Evolutionary conservation across 2,329 filamentous ascomycete genomes (phyloP), one percentile per base, ranked within the genome.

Genomic region (Ascochyta viciae-villosae): DNA sequence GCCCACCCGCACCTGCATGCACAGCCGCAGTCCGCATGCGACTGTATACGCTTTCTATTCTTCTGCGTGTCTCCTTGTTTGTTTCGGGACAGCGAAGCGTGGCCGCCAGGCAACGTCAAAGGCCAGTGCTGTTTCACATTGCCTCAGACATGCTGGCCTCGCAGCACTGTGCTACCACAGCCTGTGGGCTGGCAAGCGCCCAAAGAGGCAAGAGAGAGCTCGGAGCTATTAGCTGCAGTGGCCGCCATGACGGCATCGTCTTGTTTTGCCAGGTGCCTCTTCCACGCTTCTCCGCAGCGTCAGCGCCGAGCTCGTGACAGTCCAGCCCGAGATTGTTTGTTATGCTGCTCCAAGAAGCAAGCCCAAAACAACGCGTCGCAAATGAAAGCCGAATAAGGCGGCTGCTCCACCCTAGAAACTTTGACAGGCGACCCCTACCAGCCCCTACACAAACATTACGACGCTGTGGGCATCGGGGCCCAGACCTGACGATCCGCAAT

Each of bases 341-440:
- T 69, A 52, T 68, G 65, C 61, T 62, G 59, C 48, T 61, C 47
- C 54, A 42, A 52, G 55, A 62, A 63, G 58, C 58, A 60, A 51
- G 58, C 61, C 23, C 48, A 54, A 72, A 75, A 76, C 72, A 74
- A 74, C 71, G 72, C 72, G 72, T 68, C 63, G 61, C 69, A 74
- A 73, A 74, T 74, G 71, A 72, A 69, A 61, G 62, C 59, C 63
- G 62, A 63, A 53, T 45, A 55, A 55, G 62, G 54, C 51, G 56
- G 62, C 67, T 57, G 64, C 59, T 64, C 61, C 58, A 64, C 62
- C 50, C 62, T 41, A 60, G 50, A 65, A 58, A 62, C 52, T 57
- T 60, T 66, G 65, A 64, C 71, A 68, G 68, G 63, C 58, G 57
- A 61, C 60, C 70, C 69, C 53, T 65, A 64, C 55, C 52, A 45